A percentile compares a stretch with the other conserved stretches of the same genome.
phyloP scores from a whole-genome alignment of 306 rosid species.

The Clitoria ternatea region DNA sequence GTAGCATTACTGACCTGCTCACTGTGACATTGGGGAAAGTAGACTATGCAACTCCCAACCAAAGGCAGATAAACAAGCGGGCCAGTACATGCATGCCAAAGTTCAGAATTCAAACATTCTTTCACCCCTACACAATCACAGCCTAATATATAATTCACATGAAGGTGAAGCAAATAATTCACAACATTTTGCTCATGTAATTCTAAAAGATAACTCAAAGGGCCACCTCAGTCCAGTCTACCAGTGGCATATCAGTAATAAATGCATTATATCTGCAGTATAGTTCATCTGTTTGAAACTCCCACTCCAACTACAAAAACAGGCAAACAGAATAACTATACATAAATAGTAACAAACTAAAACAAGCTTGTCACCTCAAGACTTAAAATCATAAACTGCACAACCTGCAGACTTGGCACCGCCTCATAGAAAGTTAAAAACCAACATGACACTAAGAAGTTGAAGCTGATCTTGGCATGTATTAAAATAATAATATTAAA shows the following conservation, averaged over 20 bases:
- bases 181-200: not conserved
- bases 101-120: slow-evolving; percentile 67
- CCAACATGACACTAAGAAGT: not conserved
- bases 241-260: not conserved
- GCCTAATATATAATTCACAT: slow-evolving; percentile 13
- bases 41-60: slow-evolving; percentile 65
- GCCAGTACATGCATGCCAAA: slow-evolving; percentile 83
- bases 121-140: slow-evolving; percentile 48
- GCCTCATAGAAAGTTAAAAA: not conserved
- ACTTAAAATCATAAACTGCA: not conserved
- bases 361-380: not conserved
- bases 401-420: not conserved
- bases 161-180: not conserved
- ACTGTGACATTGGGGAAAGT: slow-evolving; percentile 78
- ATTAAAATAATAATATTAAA: too few species aligned
- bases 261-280: not conserved
- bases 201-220: not conserved
- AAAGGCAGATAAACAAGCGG: slow-evolving; percentile 69
- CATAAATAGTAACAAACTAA: not conserved
- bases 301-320: not conserved
- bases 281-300: not conserved
- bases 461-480: not conserved
- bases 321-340: not conserved
- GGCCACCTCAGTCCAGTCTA: not conserved
- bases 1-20: slow-evolving; percentile 53